These are phyloP conservation scores for Didymella segeticola DNA, from an alignment of 2,329 filamentous ascomycete genomes.

Conservation along the genomic window DNA sequence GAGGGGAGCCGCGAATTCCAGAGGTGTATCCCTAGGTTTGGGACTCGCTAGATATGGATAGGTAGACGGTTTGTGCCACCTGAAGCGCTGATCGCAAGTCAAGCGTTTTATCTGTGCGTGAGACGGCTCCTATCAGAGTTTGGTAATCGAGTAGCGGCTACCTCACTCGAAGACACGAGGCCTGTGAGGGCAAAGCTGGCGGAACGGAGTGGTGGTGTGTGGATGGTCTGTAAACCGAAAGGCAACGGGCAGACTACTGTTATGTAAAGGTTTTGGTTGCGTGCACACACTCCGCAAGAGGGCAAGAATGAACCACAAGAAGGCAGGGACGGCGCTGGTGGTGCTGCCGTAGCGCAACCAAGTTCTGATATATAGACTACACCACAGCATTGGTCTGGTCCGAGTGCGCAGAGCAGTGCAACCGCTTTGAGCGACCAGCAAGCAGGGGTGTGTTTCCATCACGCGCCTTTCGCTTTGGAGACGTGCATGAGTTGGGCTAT, in stretches of 20 bases:
- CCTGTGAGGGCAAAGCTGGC: not conserved
- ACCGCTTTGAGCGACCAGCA: constrained; percentile 11
- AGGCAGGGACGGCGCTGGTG: constrained; percentile 4
- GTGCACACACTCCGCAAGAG: constrained; percentile 1
- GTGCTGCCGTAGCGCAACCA: constrained; percentile 15
- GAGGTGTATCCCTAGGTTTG: constrained; percentile 25
- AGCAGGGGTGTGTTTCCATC: constrained; percentile 21
- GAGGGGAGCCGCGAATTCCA: constrained; percentile 36
- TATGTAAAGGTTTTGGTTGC: constrained; percentile 15
- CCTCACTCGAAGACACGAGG: constrained; percentile 12
- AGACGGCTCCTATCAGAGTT: constrained; percentile 16
- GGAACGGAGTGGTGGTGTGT: constrained; percentile 14
- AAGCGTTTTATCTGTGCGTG: constrained; percentile 20
- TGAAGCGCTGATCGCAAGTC: constrained; percentile 21
- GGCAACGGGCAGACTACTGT: constrained; percentile 4
- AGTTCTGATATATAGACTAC: constrained; percentile 20
- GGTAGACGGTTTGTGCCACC: constrained; percentile 30
- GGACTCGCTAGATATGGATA: constrained; percentile 37
- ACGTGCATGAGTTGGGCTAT: constrained; percentile 17
- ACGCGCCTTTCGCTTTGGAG: constrained; percentile 22
- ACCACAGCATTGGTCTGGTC: constrained; percentile 9
- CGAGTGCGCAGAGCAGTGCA: constrained; percentile 13
- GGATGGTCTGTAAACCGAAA: constrained; percentile 5
- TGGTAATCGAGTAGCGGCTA: constrained; percentile 5
- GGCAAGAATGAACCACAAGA: constrained; percentile 15